Evolutionary conservation across 2,329 filamentous ascomycete species (phyloP).

Genomic region (Mycosphaerella arachidis): DNA sequence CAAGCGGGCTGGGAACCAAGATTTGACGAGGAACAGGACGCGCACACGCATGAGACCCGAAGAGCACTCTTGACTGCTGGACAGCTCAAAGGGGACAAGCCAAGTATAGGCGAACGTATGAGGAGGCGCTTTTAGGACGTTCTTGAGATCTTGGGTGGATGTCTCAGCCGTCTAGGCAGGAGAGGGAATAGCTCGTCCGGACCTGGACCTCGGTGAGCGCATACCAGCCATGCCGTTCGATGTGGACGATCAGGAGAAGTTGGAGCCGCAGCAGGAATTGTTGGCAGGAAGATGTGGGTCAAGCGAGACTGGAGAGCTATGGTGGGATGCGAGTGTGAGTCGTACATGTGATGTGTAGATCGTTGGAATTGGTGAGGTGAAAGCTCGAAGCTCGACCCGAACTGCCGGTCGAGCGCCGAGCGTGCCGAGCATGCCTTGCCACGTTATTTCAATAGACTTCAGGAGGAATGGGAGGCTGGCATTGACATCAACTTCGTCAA

Average conservation of each 20-base stretch:
- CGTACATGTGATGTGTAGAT: not conserved
- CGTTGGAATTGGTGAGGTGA: not conserved
- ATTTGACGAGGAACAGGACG: not conserved
- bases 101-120: not conserved
- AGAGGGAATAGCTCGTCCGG: not conserved
- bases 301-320: not conserved
- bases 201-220: not conserved
- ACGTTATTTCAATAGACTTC: not conserved
- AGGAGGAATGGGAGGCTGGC: not conserved
- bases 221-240: not conserved
- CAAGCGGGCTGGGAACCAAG: not conserved
- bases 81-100: not conserved
- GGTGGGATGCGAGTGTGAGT: not conserved
- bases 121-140: not conserved
- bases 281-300: not conserved
- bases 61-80: not conserved
- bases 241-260: not conserved
- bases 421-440: not conserved
- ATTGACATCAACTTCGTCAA: not conserved
- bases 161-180: not conserved
- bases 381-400: not conserved
- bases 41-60: not conserved
- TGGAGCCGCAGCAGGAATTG: not conserved
- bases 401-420: not conserved
- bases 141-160: not conserved